Percentiles rank a stretch among this genome's conserved stretches.
Conservation (phyloP, 2,329 filamentous ascomycete genomes). For the Sordariomycetes sp. region DNA sequence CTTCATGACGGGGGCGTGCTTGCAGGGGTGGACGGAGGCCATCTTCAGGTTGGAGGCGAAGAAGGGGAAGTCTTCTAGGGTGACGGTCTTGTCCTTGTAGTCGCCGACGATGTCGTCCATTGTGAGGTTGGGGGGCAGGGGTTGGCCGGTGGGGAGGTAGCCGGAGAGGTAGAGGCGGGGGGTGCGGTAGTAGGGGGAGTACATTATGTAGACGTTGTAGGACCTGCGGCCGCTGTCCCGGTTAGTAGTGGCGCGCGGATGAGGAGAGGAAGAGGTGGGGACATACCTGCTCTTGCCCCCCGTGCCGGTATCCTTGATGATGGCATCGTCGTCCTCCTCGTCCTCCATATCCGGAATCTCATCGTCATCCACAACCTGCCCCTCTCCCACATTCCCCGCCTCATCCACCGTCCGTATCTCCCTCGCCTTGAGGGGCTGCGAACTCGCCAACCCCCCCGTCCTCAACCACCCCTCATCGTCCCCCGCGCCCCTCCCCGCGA, state of each 20-base stretch:
- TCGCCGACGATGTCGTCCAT: slow-evolving; percentile 95
- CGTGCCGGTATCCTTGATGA: slow-evolving; percentile 62
- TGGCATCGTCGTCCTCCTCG: slow-evolving; percentile 92
- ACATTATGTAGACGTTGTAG: slow-evolving; percentile 98
- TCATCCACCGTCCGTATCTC: slow-evolving; percentile 86
- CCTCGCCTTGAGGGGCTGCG: slow-evolving; percentile 60
- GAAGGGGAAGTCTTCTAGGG: slow-evolving; percentile 93
- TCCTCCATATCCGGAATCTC: slow-evolving; percentile 99
- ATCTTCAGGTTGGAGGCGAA: slow-evolving; percentile 88
- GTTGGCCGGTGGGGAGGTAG: slow-evolving; percentile 67
- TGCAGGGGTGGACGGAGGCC: slow-evolving; percentile 93
- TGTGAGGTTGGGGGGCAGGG: slow-evolving; percentile 73
- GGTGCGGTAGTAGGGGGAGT: slow-evolving; percentile 92
- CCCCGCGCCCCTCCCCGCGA: slow-evolving; percentile 26
- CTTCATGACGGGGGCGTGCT: slow-evolving; percentile 97
- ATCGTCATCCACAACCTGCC: slow-evolving; percentile 57
- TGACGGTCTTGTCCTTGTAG: slow-evolving; percentile 98
- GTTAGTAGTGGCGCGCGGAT: slow-evolving; percentile 1
- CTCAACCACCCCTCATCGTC: slow-evolving; percentile 86
- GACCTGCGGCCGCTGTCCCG: slow-evolving; percentile 60
- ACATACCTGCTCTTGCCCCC: slow-evolving; percentile 31
- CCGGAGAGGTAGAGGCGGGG: slow-evolving; percentile 91
- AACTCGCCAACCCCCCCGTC: slow-evolving; percentile 66
- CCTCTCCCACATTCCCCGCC: slow-evolving; percentile 70
- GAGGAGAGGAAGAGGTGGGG: neutral